These are phyloP conservation scores for Lasiosphaeris hirsuta DNA, from an alignment of 495 filamentous ascomycete genomes.

Conservation along the genomic window DNA sequence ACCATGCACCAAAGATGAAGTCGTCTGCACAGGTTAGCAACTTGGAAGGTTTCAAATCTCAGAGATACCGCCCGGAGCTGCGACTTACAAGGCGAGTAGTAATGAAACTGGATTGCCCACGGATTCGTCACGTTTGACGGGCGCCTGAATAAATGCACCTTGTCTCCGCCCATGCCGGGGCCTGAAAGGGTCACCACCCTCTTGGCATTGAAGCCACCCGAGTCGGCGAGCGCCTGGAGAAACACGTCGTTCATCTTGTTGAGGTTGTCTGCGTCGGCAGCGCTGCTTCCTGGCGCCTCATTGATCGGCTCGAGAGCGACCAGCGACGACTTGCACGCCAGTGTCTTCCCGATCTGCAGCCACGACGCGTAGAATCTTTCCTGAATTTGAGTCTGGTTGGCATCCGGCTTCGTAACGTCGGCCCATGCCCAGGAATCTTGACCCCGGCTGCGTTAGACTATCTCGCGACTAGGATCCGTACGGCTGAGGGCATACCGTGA, in stretches of 20 bases:
- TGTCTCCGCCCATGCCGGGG: conserved; percentile 50
- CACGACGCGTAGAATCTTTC: conserved; percentile 56
- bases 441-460: neutral
- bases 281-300: conserved; percentile 52
- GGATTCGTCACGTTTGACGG: conserved; percentile 52
- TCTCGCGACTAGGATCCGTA: neutral
- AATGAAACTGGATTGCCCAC: conserved; percentile 62
- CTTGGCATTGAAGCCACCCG: conserved; percentile 54
- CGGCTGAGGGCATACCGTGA: conserved; percentile 35
- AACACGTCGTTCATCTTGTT: conserved; percentile 60
- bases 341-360: conserved; percentile 56
- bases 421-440: conserved; percentile 56
- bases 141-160: conserved; percentile 50
- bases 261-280: conserved; percentile 47
- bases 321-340: conserved; percentile 52
- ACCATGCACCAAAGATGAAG: conserved; percentile 50
- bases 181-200: conserved; percentile 58
- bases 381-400: conserved; percentile 52
- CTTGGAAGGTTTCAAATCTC: conserved; percentile 9
- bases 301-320: conserved; percentile 63
- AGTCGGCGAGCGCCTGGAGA: conserved; percentile 50
- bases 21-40: conserved; percentile 30
- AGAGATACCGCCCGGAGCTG: neutral
- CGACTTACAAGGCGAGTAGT: conserved; percentile 53
- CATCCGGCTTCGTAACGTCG: conserved; percentile 45